A percentile compares a stretch with the other conserved stretches of the same genome.
Conservation (phyloP, 1,284 basidiomycete genomes). For the Wolfiporia cocos region DNA sequence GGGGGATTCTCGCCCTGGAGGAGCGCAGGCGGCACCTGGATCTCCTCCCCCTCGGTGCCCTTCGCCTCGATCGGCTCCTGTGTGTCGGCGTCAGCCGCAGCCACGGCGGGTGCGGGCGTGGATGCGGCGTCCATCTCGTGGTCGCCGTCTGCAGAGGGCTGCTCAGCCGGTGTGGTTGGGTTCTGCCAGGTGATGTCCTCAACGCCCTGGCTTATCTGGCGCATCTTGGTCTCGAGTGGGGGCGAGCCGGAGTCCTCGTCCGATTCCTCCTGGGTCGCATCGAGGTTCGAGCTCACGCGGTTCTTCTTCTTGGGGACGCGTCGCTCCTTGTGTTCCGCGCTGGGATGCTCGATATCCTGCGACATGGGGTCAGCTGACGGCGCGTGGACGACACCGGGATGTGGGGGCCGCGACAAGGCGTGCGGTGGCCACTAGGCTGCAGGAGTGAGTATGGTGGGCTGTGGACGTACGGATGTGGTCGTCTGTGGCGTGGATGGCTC, state of each 20-base stretch:
- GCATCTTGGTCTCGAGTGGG: conserved; percentile 64
- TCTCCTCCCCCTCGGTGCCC: conserved; percentile 7
- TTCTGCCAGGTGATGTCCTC: conserved; percentile 69
- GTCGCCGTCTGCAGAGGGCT: not conserved
- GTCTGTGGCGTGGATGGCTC: conserved; percentile 57
- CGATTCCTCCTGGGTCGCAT: conserved; percentile 53
- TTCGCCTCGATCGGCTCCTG: conserved; percentile 3
- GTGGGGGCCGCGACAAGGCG: conserved; percentile 1
- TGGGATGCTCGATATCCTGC: conserved; percentile 36
- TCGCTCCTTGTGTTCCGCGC: conserved; percentile 32
- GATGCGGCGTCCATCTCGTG: not conserved
- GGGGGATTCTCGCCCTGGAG: conserved; percentile 18
- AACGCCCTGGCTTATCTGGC: conserved; percentile 71
- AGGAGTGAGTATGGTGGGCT: conserved; percentile 11
- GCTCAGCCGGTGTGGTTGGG: conserved; percentile 19
- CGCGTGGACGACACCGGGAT: not conserved
- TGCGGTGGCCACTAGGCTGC: not conserved
- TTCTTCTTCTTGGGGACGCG: conserved; percentile 70
- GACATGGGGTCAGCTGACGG: conserved; percentile 3
- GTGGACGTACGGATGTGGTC: conserved; percentile 26
- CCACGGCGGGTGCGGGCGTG: not conserved
- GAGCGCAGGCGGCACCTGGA: conserved; percentile 6
- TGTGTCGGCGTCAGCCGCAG: too few species aligned
- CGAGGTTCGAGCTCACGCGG: conserved; percentile 42
- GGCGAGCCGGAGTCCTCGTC: conserved; percentile 44